Base-by-base conservation (phyloP, 2,329 filamentous ascomycete species). In the Colletotrichum musae region DNA sequence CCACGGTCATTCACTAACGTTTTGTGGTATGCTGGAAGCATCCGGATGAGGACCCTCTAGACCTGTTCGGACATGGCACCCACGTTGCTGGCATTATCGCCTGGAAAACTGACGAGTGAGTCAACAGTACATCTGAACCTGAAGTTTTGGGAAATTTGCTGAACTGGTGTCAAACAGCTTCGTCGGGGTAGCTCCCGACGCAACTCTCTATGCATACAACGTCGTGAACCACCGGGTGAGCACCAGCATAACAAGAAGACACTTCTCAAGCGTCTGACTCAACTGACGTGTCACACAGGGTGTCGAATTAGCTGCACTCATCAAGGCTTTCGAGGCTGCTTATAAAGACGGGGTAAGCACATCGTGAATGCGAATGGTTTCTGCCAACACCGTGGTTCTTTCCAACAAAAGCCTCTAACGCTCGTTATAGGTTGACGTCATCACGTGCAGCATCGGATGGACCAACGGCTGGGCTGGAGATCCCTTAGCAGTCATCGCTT, bases 401-500 rank as follows among this genome's bases (percentile, higher is more conserved):
- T 43, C 13, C 16, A 43, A 12, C 15, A n/a, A 5, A 43, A 15
- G 41, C 5, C 10, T 43, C 45, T 64, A n/a, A 64, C 58, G 4
- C 6, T 13, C 10, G 3, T 4, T 43, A 9, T 12, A 71, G 68
- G 45, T 72, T 15, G 83, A 85, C 69, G 74, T 86, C 36, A 85
- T 86, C 54, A 82, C 81, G 4, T 77, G 79, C 24, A 83, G 80
- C 65, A 79, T 84, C 59, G 81, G 82, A 4, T 71, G 74, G 5
- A 73, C 78, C 2, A 76, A 77, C 51, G 84, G 84, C 21, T 83
- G 81, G 72, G 74, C 74, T 16, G 77, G 81, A 45, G 82, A 82
- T 18, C 80, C 81, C 6, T 84, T 80, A 83, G 82, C 83, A 1
- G 72, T 80, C 2, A 74, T 85, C 2, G 80, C 81, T 4, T 81